Evolutionary conservation across 2,329 filamentous ascomycete genomes (phyloP), one percentile per base, ranked within the genome.

Genomic region (Arachnopeziza araneosa): DNA sequence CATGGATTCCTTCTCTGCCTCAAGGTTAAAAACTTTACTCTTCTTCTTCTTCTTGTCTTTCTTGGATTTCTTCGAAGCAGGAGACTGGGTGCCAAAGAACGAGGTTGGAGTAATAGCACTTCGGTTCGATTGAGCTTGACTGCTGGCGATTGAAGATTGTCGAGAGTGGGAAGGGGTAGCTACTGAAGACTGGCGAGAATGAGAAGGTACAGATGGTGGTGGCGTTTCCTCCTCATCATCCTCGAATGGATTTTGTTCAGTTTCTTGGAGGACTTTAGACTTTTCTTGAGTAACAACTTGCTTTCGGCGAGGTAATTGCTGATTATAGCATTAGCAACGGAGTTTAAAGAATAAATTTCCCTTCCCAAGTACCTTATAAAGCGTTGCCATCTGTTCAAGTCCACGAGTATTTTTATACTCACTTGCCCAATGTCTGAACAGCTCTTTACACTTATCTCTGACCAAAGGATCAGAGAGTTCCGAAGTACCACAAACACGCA

Each of bases 401-500:
- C 93, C 93, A 1, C 89, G 86, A 0, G 86, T 91, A 60, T 83
- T 84, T 68, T 90, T 91, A 76, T 96, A 97, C 61, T 90, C 86
- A 24, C 80, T 80, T 2, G 91, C 86, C 95, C 95, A 99, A 73
- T 90, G 86, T 54, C 87, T 83, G 72, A 96, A 99, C 2, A 99
- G 79, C 60, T 90, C 84, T 55, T 90, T 88, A 73, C 92, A 96
- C 76, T 96, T 97, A 64, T 89, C 85, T 69, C 85, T 88, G n/a
- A 99, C 93, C 60, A 90, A 85, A 0, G 86, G 82, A 73, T 98
- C 93, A 0, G 92, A 93, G 63, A 95, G 81, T 21, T 91, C 83
- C 57, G 95, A 93, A 21, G 90, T 92, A 36, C 90, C 92, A 66
- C 93, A 89, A 36, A 98, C 87, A 23, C 95, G 87, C 56, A 99